phyloP scores from a whole-genome alignment of 2,329 filamentous ascomycete genomes.

The Hymenoscyphus repandus region DNA sequence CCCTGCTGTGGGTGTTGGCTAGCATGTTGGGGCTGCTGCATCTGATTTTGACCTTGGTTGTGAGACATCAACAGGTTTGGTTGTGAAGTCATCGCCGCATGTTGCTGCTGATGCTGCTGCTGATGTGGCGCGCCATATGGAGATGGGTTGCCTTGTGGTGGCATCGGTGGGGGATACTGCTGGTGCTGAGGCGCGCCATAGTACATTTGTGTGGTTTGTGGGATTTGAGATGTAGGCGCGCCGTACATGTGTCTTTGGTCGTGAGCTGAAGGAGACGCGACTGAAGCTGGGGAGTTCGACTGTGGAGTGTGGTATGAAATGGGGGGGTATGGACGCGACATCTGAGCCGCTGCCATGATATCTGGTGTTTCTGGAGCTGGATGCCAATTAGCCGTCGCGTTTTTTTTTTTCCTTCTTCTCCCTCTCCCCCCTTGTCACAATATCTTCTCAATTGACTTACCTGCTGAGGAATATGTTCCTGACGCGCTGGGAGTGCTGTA shows the following conservation, averaged over 20 bases:
- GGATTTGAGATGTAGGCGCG: conserved; percentile 71
- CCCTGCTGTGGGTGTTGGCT: conserved; percentile 48
- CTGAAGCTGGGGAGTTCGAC: conserved; percentile 89
- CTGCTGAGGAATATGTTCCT: conserved; percentile 81
- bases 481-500: conserved; percentile 79
- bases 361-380: conserved; percentile 49
- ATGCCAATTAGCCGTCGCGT: conserved; percentile 15
- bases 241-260: conserved; percentile 88
- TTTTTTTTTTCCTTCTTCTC: neutral
- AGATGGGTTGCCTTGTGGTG: conserved; percentile 53
- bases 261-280: conserved; percentile 82
- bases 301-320: conserved; percentile 91
- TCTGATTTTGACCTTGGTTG: conserved; percentile 53
- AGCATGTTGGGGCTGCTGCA: conserved; percentile 51
- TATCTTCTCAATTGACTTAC: conserved; percentile 42
- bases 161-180: conserved; percentile 60
- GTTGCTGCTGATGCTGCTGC: conserved; percentile 36
- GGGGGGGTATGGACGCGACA: conserved; percentile 75
- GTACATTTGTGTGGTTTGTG: conserved; percentile 80
- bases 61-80: conserved; percentile 64
- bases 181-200: conserved; percentile 45
- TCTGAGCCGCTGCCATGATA: conserved; percentile 61
- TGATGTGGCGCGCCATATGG: conserved; percentile 54
- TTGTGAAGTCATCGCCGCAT: conserved; percentile 53
- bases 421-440: too few relatives aligned